A percentile compares a stretch with the other conserved stretches of the same genome.
Conservation (phyloP, 2,329 filamentous ascomycete species). For the Aspergillus caelatus region DNA sequence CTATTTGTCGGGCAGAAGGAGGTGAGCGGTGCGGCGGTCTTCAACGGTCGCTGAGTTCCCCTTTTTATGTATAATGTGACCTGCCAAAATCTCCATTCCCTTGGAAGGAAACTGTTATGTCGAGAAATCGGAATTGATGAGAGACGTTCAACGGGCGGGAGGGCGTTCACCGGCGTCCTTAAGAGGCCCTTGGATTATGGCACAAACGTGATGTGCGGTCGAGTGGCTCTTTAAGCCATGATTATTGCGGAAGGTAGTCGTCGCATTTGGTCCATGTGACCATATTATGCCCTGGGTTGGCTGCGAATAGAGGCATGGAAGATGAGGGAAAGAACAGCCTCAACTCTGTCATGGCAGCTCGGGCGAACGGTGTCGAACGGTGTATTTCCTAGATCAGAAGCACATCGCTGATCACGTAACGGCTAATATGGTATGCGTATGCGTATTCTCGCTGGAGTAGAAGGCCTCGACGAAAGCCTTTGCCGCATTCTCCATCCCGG, state of each 20-base stretch:
- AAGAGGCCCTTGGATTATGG: background rate
- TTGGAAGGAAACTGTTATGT: background rate
- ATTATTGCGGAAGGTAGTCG: background rate
- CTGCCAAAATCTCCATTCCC: background rate
- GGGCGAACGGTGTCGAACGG: background rate
- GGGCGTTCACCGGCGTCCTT: background rate
- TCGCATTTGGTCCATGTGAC: background rate
- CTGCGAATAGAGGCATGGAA: background rate
- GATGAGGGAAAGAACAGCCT: background rate
- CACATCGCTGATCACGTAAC: background rate
- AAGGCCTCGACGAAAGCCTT: background rate
- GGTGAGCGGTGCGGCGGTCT: background rate
- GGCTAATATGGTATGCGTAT: background rate
- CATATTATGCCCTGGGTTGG: background rate
- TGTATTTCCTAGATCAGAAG: background rate
- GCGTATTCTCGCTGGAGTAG: background rate
- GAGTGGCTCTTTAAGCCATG: background rate
- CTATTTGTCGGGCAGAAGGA: background rate
- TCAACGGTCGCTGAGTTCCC: background rate
- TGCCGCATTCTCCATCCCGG: background rate
- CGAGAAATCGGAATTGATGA: background rate
- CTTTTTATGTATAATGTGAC: background rate
- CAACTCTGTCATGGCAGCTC: background rate
- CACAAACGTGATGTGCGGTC: background rate
- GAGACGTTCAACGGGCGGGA: background rate